A percentile compares a stretch with the other conserved stretches of the same genome.
These are phyloP conservation scores for Trifolium pratense DNA, from an alignment of 306 rosid genomes.

Conservation along the genomic window DNA sequence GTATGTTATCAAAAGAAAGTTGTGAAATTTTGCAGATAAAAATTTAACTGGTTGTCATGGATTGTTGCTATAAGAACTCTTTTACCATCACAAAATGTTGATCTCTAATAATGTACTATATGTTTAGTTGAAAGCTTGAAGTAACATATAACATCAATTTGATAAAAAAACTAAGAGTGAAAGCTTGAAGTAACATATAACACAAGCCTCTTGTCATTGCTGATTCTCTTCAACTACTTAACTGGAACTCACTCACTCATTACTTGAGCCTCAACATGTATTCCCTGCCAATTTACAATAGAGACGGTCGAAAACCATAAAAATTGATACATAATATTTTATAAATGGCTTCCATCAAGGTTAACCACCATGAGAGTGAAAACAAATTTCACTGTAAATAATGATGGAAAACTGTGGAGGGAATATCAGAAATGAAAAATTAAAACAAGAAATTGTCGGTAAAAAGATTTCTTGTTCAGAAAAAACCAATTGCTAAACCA, in stretches of 20 bases:
- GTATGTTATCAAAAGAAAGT: too few relatives aligned
- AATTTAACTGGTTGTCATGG: too few relatives aligned
- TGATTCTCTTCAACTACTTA: background rate
- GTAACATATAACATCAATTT: background rate
- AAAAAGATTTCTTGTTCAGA: constrained; percentile 11
- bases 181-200: too few relatives aligned
- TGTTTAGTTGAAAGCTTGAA: constrained; percentile 3
- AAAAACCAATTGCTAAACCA: constrained; percentile 38
- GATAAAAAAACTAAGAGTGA: too few relatives aligned
- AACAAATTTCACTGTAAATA: background rate
- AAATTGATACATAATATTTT: background rate
- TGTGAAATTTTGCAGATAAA: too few relatives aligned
- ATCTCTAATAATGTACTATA: background rate
- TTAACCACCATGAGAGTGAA: constrained; percentile 1
- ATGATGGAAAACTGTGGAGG: background rate
- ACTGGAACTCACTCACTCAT: too few relatives aligned
- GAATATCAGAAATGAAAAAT: background rate
- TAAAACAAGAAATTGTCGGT: background rate
- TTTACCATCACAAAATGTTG: background rate
- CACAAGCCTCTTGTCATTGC: background rate
- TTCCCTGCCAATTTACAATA: background rate
- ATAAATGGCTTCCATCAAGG: constrained; percentile 17
- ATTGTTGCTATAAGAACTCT: too few relatives aligned
- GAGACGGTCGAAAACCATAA: constrained; percentile 14
- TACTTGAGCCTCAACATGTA: too few relatives aligned